phyloP scores from a whole-genome alignment of 139 green algal genomes.

The Eudorina sp. region DNA sequence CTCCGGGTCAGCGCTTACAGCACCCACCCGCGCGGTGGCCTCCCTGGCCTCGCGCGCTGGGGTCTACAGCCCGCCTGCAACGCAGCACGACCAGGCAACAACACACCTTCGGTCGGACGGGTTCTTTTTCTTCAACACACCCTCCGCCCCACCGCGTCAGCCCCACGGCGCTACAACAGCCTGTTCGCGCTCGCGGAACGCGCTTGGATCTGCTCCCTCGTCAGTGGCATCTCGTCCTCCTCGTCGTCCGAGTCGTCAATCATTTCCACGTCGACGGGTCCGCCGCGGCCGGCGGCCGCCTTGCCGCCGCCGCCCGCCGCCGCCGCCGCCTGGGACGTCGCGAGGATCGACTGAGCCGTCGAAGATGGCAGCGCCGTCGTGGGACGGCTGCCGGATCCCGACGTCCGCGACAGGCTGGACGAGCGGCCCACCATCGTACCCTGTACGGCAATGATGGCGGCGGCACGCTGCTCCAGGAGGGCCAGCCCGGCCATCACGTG shows the following conservation, averaged over 20 bases:
- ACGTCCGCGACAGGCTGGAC: not conserved
- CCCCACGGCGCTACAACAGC: too few species aligned
- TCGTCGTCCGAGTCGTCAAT: conserved; percentile 51
- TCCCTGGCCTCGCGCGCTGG: too few species aligned
- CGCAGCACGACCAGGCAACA: too few species aligned
- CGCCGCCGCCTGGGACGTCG: not conserved
- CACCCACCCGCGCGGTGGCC: too few species aligned
- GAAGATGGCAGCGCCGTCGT: not conserved
- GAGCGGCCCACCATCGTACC: conserved; percentile 40
- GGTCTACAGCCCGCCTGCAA: too few species aligned
- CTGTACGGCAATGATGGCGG: conserved; percentile 58
- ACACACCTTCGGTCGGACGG: too few species aligned
- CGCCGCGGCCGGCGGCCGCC: not conserved
- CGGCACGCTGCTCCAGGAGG: conserved; percentile 50
- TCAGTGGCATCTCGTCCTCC: conserved; percentile 58
- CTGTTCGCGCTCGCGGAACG: not conserved
- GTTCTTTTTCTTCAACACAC: too few species aligned
- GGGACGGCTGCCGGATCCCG: not conserved
- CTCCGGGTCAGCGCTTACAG: too few species aligned
- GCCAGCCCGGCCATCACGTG: conserved; percentile 49
- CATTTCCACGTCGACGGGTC: not conserved
- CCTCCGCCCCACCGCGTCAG: too few species aligned
- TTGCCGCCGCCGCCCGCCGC: not conserved
- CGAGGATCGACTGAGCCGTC: not conserved
- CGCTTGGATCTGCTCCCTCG: conserved; percentile 57